Evolutionary conservation across 768 basidiomycete genomes (phyloP).

Genomic region (Lentinula boryana): DNA sequence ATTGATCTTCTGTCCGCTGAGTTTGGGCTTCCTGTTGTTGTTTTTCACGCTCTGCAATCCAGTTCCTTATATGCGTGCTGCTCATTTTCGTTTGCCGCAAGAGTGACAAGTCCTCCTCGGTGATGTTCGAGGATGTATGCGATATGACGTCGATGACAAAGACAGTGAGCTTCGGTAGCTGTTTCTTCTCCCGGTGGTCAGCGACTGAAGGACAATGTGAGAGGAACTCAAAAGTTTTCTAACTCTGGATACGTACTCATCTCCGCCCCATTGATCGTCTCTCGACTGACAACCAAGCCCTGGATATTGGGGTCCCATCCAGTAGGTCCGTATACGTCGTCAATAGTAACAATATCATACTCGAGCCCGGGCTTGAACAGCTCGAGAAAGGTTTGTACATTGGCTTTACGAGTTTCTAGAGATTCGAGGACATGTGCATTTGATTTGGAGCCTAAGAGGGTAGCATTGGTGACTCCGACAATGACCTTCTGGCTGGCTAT

Average conservation of each 20-base stretch:
- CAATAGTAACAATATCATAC: slow-evolving; percentile 67
- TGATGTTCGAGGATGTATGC: slow-evolving; percentile 48
- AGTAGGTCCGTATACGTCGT: slow-evolving; percentile 90
- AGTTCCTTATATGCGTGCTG: slow-evolving; percentile 86
- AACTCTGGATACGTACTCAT: slow-evolving; percentile 48
- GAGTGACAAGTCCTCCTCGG: slow-evolving; percentile 59
- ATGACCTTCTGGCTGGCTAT: slow-evolving; percentile 77
- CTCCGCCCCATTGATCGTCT: slow-evolving; percentile 73
- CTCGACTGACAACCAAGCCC: slow-evolving; percentile 85
- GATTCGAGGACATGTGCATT: slow-evolving; percentile 64
- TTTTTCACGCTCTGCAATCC: slow-evolving; percentile 53
- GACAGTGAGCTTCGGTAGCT: slow-evolving; percentile 53
- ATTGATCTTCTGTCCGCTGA: slow-evolving; percentile 9
- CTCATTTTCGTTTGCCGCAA: slow-evolving; percentile 86
- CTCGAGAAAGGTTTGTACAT: slow-evolving; percentile 62
- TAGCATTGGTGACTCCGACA: slow-evolving; percentile 82
- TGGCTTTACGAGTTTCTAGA: slow-evolving; percentile 46
- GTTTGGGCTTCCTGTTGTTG: neutral
- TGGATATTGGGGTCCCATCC: slow-evolving; percentile 85
- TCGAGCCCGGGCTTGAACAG: slow-evolving; percentile 63
- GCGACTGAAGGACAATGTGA: slow-evolving; percentile 43
- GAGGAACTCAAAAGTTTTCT: neutral
- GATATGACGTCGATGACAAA: slow-evolving; percentile 92
- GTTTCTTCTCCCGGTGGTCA: slow-evolving; percentile 45
- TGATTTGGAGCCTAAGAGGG: slow-evolving; percentile 64